Conservation (phyloP, 495 filamentous ascomycete genomes). For the Hypomontagnella submonticulosa region DNA sequence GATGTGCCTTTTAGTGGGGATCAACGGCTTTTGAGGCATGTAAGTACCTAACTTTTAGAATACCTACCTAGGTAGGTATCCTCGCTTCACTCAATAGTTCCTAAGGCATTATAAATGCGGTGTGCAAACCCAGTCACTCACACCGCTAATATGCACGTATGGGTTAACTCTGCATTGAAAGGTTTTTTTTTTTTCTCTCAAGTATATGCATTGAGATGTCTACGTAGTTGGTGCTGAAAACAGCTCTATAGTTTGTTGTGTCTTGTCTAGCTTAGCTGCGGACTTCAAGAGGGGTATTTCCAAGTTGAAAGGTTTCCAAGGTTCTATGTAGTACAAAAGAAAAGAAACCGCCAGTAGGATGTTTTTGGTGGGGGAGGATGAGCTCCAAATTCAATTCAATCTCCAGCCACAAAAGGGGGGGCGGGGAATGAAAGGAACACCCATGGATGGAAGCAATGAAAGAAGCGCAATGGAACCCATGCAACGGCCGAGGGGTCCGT, state of each 20-base stretch:
- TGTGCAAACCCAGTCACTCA: conserved; percentile 39
- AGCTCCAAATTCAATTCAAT: conserved; percentile 30
- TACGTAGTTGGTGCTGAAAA: neutral
- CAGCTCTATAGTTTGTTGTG: neutral
- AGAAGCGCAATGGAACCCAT: conserved; percentile 38
- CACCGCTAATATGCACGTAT: conserved; percentile 38
- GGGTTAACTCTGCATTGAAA: conserved; percentile 36
- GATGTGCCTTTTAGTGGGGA: conserved; percentile 33
- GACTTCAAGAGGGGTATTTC: conserved; percentile 17
- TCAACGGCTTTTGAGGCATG: conserved; percentile 6
- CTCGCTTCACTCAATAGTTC: conserved; percentile 16
- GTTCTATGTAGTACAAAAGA: neutral
- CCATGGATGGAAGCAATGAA: conserved; percentile 29
- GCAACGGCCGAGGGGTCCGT: conserved; percentile 38
- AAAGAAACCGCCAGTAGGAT: conserved; percentile 27
- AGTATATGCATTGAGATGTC: neutral
- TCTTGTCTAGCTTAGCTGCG: neutral
- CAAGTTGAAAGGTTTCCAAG: conserved; percentile 11
- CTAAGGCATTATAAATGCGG: conserved; percentile 30
- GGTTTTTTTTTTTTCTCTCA: conserved; percentile 14
- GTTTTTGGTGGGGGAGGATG: conserved; percentile 31
- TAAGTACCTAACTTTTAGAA: conserved; percentile 8
- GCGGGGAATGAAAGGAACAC: conserved; percentile 32
- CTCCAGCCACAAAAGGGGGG: conserved; percentile 44
- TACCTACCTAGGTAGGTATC: neutral